These are phyloP conservation scores for Diaporthe caulivora DNA, from an alignment of 2,329 filamentous ascomycete species.

Conservation along the genomic window DNA sequence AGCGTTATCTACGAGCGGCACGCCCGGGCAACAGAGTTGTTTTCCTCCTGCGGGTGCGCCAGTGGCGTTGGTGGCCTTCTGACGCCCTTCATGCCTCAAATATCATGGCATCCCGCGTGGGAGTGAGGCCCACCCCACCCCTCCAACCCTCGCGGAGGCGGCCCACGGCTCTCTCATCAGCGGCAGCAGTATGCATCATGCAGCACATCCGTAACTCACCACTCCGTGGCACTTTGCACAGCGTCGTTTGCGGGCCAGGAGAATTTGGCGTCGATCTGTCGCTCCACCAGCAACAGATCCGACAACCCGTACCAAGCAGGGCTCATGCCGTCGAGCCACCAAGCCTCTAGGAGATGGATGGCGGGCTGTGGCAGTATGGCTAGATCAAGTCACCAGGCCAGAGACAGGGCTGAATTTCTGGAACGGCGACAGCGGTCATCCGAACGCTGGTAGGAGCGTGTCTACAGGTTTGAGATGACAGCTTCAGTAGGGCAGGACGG, in stretches of 20 bases:
- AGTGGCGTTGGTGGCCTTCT: not conserved
- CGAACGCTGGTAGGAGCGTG: conserved; percentile 39
- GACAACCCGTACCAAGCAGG: conserved; percentile 41
- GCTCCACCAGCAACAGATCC: conserved; percentile 39
- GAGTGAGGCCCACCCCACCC: not conserved
- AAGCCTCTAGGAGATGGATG: not conserved
- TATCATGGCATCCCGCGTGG: not conserved
- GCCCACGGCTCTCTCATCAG: not conserved
- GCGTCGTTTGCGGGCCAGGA: conserved; percentile 26
- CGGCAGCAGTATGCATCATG: conserved; percentile 38
- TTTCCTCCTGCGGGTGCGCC: not conserved
- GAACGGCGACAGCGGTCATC: conserved; percentile 43
- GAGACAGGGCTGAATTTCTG: conserved; percentile 41
- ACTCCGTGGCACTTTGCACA: conserved; percentile 14
- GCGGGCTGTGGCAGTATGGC: not conserved
- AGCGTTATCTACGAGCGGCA: not conserved
- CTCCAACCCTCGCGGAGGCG: not conserved
- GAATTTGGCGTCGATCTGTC: conserved; percentile 37
- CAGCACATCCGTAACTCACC: conserved; percentile 41
- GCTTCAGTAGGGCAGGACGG: conserved; percentile 48
- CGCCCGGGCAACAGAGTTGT: not conserved
- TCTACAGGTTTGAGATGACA: conserved; percentile 45
- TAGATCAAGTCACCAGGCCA: not conserved
- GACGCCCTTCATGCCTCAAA: not conserved
- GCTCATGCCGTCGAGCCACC: not conserved